A percentile compares a stretch with the other conserved stretches of the same genome.
Conservation (phyloP, 805 yeast species). For the Yarrowia sp. region DNA sequence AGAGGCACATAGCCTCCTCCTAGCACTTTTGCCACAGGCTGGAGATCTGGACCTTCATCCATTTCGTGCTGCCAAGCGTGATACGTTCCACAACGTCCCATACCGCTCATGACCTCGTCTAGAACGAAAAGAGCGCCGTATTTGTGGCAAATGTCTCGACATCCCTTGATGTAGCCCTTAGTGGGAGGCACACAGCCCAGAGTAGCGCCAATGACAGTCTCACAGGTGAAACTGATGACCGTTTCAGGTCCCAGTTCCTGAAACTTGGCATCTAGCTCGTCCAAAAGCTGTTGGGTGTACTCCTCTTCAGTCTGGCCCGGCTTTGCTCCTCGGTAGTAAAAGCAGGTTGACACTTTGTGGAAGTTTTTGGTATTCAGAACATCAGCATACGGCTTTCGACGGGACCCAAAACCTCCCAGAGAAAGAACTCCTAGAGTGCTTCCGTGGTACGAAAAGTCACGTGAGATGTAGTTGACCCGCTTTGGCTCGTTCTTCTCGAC, state of each 20-base stretch:
- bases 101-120: conserved; percentile 66
- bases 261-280: conserved; percentile 55
- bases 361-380: conserved; percentile 13
- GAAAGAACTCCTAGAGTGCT: conserved; percentile 50
- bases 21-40: conserved; percentile 45
- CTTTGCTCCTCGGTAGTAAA: conserved; percentile 46
- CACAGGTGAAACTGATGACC: conserved; percentile 55
- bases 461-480: conserved; percentile 55
- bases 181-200: conserved; percentile 57
- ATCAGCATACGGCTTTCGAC: conserved; percentile 8
- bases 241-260: conserved; percentile 55
- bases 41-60: conserved; percentile 57
- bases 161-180: conserved; percentile 57
- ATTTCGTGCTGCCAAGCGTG: conserved; percentile 55
- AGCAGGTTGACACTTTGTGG: conserved; percentile 33
- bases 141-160: conserved; percentile 58
- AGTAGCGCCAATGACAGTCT: conserved; percentile 59
- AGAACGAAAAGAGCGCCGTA: conserved; percentile 59
- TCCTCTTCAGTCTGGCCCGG: conserved; percentile 53
- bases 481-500: conserved; percentile 55
- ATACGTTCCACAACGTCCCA: conserved; percentile 59
- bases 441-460: conserved; percentile 59
- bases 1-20: conserved; percentile 57
- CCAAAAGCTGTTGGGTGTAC: conserved; percentile 52
- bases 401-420: conserved; percentile 17